Percentiles rank a stretch among this genome's conserved stretches.
phyloP scores from a whole-genome alignment of 805 yeast genomes.

The Alloascoidea hylecoeti region DNA sequence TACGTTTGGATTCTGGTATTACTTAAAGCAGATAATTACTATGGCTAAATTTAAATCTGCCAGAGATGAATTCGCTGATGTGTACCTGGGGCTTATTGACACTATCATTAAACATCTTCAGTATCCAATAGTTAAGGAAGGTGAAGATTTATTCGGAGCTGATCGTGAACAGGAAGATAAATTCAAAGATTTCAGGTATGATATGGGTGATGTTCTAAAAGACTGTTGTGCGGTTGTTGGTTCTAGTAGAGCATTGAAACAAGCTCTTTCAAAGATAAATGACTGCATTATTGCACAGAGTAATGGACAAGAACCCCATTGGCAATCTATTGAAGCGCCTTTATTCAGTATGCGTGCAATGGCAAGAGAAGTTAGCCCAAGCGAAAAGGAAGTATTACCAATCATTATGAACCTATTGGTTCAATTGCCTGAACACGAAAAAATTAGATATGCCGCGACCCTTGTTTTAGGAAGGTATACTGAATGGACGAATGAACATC shows the following conservation, averaged over 20 bases:
- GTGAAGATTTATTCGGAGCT: slow-evolving; percentile 36
- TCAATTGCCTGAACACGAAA: slow-evolving; percentile 70
- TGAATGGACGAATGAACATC: slow-evolving; percentile 85
- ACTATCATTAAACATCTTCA: slow-evolving; percentile 55
- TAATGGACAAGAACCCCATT: slow-evolving; percentile 26
- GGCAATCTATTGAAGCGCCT: slow-evolving; percentile 90
- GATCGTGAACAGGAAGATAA: slow-evolving; percentile 82
- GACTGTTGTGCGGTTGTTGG: slow-evolving; percentile 92
- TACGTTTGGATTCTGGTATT: slow-evolving; percentile 88
- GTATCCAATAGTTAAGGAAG: slow-evolving; percentile 46
- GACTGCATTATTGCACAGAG: slow-evolving; percentile 17
- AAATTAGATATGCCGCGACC: slow-evolving; percentile 85
- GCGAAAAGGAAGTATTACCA: slow-evolving; percentile 58
- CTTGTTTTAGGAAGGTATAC: slow-evolving; percentile 92
- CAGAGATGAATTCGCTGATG: slow-evolving; percentile 31
- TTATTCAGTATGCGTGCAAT: slow-evolving; percentile 81
- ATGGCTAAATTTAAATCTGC: slow-evolving; percentile 44
- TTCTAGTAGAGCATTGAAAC: slow-evolving; percentile 46
- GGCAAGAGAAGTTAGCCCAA: slow-evolving; percentile 76
- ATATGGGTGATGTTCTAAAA: slow-evolving; percentile 94
- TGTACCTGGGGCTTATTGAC: slow-evolving; percentile 42
- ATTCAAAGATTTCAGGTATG: slow-evolving; percentile 87
- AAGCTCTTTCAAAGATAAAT: slow-evolving; percentile 55
- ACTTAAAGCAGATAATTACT: slow-evolving; percentile 56
- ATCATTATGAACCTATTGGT: slow-evolving; percentile 56